Conservation (phyloP, 108 stramenopile genomes). For the Stephanodiscus minutulus region DNA sequence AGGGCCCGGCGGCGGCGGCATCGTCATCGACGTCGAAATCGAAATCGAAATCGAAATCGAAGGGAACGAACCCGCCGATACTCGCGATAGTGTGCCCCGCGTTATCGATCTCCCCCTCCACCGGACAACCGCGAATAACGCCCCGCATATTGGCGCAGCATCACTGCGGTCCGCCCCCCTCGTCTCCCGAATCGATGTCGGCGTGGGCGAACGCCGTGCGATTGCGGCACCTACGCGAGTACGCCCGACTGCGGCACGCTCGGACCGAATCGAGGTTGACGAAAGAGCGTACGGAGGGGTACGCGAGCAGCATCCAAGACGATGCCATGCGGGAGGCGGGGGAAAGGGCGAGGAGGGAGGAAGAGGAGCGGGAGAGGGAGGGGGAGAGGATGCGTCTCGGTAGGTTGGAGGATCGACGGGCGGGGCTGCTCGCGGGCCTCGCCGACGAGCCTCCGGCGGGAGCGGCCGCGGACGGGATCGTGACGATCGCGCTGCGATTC, state of each 20-base stretch:
- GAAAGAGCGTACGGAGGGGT: constrained; percentile 71
- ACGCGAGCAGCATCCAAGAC: constrained; percentile 52
- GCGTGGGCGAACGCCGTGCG: constrained; percentile 70
- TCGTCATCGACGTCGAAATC: constrained; percentile 40
- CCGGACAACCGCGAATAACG: constrained; percentile 23
- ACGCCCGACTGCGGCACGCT: constrained; percentile 59
- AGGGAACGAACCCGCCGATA: constrained; percentile 43
- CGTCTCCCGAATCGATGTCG: constrained; percentile 47
- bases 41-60: constrained; percentile 44
- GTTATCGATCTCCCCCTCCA: constrained; percentile 13
- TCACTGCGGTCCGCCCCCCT: constrained; percentile 80
- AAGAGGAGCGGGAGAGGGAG: constrained; percentile 41
- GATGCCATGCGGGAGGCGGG: constrained; percentile 52
- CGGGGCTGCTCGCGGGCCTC: constrained; percentile 50
- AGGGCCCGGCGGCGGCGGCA: constrained; percentile 24
- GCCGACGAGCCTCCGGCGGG: constrained; percentile 60
- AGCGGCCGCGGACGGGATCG: constrained; percentile 33
- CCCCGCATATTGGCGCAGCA: constrained; percentile 70
- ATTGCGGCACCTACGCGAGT: constrained; percentile 72
- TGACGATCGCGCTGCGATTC: constrained; percentile 74
- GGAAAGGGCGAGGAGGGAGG: constrained; percentile 20
- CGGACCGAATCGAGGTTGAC: constrained; percentile 49
- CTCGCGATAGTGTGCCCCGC: constrained; percentile 66
- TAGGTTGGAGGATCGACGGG: constrained; percentile 50
- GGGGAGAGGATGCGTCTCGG: constrained; percentile 40